Evolutionary conservation across 768 basidiomycete genomes (phyloP).

Genomic region (Suillus brevipes): DNA sequence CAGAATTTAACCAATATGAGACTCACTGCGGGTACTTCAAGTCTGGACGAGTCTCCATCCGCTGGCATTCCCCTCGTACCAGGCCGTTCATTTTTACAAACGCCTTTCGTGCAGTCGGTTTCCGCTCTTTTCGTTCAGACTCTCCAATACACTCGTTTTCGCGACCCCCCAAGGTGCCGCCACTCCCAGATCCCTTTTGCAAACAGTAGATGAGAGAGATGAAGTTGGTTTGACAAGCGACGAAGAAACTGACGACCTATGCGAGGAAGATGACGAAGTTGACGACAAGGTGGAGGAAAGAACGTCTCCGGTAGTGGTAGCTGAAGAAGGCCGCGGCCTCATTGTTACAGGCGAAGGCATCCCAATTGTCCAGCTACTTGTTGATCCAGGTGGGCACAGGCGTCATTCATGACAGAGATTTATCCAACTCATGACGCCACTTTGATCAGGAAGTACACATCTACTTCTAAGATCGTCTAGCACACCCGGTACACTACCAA

Average conservation of each 20-base stretch:
- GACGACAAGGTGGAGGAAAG: slow-evolving; percentile 64
- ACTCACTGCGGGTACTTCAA: slow-evolving; percentile 13
- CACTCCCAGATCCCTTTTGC: slow-evolving; percentile 71
- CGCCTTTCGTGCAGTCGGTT: slow-evolving; percentile 38
- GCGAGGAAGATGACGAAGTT: slow-evolving; percentile 48
- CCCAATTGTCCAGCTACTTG: slow-evolving; percentile 60
- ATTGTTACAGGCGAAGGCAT: slow-evolving; percentile 72
- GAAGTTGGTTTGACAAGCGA: slow-evolving; percentile 59
- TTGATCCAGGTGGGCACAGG: slow-evolving; percentile 64
- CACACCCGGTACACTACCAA: slow-evolving; percentile 75
- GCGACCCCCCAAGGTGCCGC: slow-evolving; percentile 44
- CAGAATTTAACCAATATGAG: slow-evolving; percentile 23
- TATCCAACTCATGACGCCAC: too few relatives aligned
- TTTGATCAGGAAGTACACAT: slow-evolving; percentile 81
- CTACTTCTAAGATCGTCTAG: slow-evolving; percentile 81
- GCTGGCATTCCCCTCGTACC: slow-evolving; percentile 20
- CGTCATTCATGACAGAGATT: neutral
- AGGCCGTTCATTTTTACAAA: slow-evolving; percentile 30
- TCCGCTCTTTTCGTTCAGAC: slow-evolving; percentile 40
- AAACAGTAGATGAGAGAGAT: slow-evolving; percentile 69
- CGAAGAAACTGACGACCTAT: slow-evolving; percentile 53
- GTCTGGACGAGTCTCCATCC: slow-evolving; percentile 17
- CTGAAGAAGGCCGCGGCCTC: slow-evolving; percentile 82
- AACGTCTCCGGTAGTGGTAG: slow-evolving; percentile 75
- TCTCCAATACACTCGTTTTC: slow-evolving; percentile 38